Conservation (phyloP, 139 green algal species). For the Closterium sp. region DNA sequence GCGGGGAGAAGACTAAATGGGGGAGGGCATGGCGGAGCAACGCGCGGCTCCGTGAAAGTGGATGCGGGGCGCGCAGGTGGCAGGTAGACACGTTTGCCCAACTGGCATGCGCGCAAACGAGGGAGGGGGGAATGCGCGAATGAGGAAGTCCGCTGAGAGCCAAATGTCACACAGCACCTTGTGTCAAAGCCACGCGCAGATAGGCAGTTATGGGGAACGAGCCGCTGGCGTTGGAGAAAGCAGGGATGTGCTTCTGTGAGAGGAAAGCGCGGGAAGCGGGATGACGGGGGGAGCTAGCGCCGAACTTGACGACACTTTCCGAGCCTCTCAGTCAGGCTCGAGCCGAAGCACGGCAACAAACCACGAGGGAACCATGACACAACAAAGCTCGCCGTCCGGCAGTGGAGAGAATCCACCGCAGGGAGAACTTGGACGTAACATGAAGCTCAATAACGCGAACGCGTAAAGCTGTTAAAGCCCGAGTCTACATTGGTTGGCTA, state of each 20-base stretch:
- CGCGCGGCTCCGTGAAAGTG: not conserved
- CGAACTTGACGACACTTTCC: not conserved
- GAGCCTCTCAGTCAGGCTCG: not conserved
- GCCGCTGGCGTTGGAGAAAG: not conserved
- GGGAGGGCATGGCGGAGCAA: not conserved
- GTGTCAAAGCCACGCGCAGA: not conserved
- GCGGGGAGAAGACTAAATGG: not conserved
- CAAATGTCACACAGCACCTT: not conserved
- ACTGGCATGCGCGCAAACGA: not conserved
- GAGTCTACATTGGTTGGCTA: too few relatives aligned
- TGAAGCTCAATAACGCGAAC: too few relatives aligned
- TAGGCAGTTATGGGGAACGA: not conserved
- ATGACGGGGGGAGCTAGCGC: not conserved
- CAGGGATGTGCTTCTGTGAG: not conserved
- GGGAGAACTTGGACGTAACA: not conserved
- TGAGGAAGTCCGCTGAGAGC: not conserved
- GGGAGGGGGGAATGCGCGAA: too few relatives aligned
- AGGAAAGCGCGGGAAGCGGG: too few relatives aligned
- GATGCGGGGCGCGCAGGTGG: not conserved
- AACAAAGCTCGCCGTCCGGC: not conserved
- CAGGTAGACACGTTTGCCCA: not conserved
- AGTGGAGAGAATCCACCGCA: not conserved
- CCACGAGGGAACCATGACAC: too few relatives aligned
- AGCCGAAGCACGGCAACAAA: not conserved
- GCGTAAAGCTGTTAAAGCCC: too few relatives aligned